Evolutionary conservation across 805 yeast genomes (phyloP).

Genomic region (Yarrowia keelungensis): DNA sequence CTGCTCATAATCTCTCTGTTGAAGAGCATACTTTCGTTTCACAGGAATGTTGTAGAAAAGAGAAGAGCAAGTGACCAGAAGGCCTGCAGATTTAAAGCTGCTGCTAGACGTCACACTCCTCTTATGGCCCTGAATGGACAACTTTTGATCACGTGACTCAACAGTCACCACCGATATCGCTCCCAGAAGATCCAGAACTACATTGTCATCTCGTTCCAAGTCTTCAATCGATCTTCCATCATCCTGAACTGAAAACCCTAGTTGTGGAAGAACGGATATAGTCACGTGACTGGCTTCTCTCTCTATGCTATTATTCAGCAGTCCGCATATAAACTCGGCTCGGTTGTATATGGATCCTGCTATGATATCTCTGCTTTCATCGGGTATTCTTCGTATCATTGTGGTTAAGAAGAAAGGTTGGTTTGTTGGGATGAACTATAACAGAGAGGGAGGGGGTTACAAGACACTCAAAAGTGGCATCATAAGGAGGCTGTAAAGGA

Average conservation of each 20-base stretch:
- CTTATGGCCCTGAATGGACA: not conserved
- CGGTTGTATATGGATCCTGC: constrained; percentile 13
- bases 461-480: too few relatives aligned
- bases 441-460: not conserved
- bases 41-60: constrained; percentile 29
- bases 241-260: not conserved
- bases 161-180: constrained; percentile 18
- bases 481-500: too few relatives aligned
- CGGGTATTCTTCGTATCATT: constrained; percentile 31
- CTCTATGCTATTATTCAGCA: not conserved
- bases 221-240: too few relatives aligned
- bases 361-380: constrained; percentile 27
- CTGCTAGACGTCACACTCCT: not conserved
- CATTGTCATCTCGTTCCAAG: not conserved
- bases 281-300: constrained; percentile 2
- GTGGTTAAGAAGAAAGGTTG: not conserved
- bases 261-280: not conserved
- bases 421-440: not conserved
- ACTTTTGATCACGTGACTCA: not conserved
- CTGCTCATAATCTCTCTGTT: constrained; percentile 18
- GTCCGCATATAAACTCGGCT: constrained; percentile 1
- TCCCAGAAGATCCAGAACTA: not conserved
- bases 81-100: not conserved
- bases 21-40: constrained; percentile 33
- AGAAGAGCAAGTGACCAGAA: not conserved